Evolutionary conservation across 2,329 filamentous ascomycete species (phyloP), one percentile per base, ranked within the genome.

Genomic region (Curvularia sp.): DNA sequence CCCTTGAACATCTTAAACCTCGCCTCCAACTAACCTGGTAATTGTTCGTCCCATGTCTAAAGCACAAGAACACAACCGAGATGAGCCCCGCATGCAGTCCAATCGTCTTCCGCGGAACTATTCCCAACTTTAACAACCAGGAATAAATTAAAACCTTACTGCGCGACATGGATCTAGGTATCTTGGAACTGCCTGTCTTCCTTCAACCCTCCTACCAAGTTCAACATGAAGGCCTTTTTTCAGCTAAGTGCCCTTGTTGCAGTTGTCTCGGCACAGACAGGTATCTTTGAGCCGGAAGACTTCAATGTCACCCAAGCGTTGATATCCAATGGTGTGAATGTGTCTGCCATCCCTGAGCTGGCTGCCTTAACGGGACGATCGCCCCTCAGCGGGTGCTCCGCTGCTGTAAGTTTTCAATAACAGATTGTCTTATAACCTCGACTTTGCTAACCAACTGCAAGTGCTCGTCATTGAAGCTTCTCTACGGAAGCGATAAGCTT

Each of bases 281-380:
- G 50, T 30, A 49, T 48, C 2, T 67, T 69, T n/a, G 68, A 68
- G 44, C 54, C 68, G 7, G 52, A 53, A 15, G 55, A 64, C 18
- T 68, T 69, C 41, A 65, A 68, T 26, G 48, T 69, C 10, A 68
- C 65, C 3, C 57, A 63, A 18, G 65, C 67, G 5, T 57, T 73
- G 24, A 46, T 65, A 10, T 44, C 55, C 4, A 64, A 66, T 33
- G 68, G 66, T 20, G 50, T 64, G 43, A 61, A 70, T 51, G 58
- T 67, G 26, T 63, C 58, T 30, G 56, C 58, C 5, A 50, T 70
- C 8, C 67, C 67, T n/a, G 57, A 66, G 31, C 60, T 65, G 20
- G 44, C 58, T 4, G 30, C 18, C 3, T 50, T 64, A 18, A 41
- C 53, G 8, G 50, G 49, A 22, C 49, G 53, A 5, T 55, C 57